Evolutionary conservation across 1,284 basidiomycete genomes (phyloP).

Genomic region (Tranzscheliella williamsii): DNA sequence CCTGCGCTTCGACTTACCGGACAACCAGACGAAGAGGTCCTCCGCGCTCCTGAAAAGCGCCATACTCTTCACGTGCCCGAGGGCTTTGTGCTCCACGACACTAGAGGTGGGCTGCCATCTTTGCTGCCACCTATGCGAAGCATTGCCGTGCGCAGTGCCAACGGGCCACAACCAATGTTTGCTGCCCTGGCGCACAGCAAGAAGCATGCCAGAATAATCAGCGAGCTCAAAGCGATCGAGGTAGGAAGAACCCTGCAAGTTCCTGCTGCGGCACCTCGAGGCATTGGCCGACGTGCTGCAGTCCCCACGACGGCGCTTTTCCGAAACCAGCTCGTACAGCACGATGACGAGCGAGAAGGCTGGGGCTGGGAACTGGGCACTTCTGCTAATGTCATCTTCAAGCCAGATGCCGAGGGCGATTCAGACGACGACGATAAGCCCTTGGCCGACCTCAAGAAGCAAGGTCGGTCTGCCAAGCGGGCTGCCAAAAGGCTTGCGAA

Average conservation of each 20-base stretch:
- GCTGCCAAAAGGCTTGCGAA: conserved; percentile 40
- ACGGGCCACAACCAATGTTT: conserved; percentile 39
- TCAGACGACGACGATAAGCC: conserved; percentile 37
- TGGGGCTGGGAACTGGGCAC: conserved; percentile 57
- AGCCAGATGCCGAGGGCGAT: conserved; percentile 9
- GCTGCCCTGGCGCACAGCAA: conserved; percentile 17
- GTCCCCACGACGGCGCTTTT: conserved; percentile 55
- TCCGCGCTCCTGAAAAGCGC: conserved; percentile 3
- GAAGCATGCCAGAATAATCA: conserved; percentile 25
- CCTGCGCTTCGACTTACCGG: conserved; percentile 33
- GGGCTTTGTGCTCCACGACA: conserved; percentile 50
- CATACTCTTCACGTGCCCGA: conserved; percentile 49
- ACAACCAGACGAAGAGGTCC: neutral
- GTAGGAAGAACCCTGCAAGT: conserved; percentile 27
- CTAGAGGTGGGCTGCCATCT: conserved; percentile 35
- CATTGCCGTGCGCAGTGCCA: conserved; percentile 43
- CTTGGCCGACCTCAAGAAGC: conserved; percentile 34
- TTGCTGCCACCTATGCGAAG: conserved; percentile 44
- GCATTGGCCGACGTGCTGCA: conserved; percentile 55
- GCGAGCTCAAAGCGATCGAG: conserved; percentile 33
- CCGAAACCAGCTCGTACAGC: conserved; percentile 56
- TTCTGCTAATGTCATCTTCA: conserved; percentile 24
- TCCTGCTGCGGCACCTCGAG: conserved; percentile 46
- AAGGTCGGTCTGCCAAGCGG: conserved; percentile 25
- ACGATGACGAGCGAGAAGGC: conserved; percentile 56